Evolutionary conservation across 1,284 basidiomycete genomes (phyloP).

Genomic region (Polyporus tsugae): DNA sequence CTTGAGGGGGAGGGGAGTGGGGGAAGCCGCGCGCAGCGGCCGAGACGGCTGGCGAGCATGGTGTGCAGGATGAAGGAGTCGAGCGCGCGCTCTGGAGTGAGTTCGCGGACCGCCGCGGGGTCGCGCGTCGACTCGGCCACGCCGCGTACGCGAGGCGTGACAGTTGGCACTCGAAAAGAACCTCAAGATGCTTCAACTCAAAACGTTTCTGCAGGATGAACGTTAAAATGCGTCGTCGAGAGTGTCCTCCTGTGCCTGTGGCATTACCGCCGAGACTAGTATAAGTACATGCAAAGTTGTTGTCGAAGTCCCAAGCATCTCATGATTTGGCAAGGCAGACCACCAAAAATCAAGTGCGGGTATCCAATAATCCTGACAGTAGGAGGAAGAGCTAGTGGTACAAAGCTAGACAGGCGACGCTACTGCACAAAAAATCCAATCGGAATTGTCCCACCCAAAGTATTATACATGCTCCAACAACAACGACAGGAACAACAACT

Average conservation of each 20-base stretch:
- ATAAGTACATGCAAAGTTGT: too few relatives aligned
- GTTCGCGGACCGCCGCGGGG: neutral
- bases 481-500: neutral
- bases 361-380: neutral
- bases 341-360: neutral
- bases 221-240: too few relatives aligned
- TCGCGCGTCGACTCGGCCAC: slow-evolving; percentile 4
- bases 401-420: neutral
- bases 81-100: neutral
- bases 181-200: too few relatives aligned
- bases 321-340: neutral
- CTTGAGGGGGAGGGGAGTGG: neutral
- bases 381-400: neutral
- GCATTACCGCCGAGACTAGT: too few relatives aligned
- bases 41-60: slow-evolving; percentile 23
- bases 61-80: neutral
- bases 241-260: too few relatives aligned
- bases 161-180: too few relatives aligned
- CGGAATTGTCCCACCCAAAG: neutral
- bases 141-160: too few relatives aligned
- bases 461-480: neutral
- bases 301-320: neutral
- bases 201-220: too few relatives aligned
- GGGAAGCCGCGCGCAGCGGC: slow-evolving; percentile 15
- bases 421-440: neutral